These are phyloP conservation scores for Metschnikowia continentalis DNA, from an alignment of 805 yeast genomes.

Conservation along the genomic window DNA sequence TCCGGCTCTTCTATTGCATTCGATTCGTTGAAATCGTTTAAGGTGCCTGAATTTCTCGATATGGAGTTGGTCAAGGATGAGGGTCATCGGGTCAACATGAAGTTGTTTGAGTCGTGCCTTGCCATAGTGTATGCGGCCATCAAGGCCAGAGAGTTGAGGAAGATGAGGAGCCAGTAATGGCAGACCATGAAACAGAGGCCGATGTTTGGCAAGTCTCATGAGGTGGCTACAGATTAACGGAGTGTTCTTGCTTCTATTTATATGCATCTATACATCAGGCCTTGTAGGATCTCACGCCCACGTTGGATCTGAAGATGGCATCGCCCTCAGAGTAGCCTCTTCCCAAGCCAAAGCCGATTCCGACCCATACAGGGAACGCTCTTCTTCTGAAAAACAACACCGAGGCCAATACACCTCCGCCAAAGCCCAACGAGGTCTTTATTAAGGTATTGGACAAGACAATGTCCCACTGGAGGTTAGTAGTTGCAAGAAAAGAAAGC, in stretches of 20 bases:
- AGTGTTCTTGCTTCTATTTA: constrained; percentile 1
- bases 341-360: constrained; percentile 96
- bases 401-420: constrained; percentile 92
- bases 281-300: constrained; percentile 71
- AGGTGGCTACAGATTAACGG: not conserved
- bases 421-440: constrained; percentile 94
- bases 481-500: not conserved
- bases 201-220: not conserved
- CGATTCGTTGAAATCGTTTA: not conserved
- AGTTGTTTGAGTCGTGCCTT: constrained; percentile 11
- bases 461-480: constrained; percentile 70
- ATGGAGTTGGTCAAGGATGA: constrained; percentile 3
- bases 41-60: constrained; percentile 2
- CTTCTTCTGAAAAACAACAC: constrained; percentile 89
- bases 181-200: no score
- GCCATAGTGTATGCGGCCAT: constrained; percentile 8
- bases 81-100: constrained; percentile 10
- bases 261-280: constrained; percentile 38
- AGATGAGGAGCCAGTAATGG: not conserved
- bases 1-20: not conserved
- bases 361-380: constrained; percentile 96
- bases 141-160: constrained; percentile 4
- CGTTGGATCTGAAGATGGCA: constrained; percentile 82
- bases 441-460: constrained; percentile 91
- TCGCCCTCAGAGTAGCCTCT: constrained; percentile 98